Base-by-base conservation (phyloP, 2,329 filamentous ascomycete genomes). In the Fusarium mundagurra region DNA sequence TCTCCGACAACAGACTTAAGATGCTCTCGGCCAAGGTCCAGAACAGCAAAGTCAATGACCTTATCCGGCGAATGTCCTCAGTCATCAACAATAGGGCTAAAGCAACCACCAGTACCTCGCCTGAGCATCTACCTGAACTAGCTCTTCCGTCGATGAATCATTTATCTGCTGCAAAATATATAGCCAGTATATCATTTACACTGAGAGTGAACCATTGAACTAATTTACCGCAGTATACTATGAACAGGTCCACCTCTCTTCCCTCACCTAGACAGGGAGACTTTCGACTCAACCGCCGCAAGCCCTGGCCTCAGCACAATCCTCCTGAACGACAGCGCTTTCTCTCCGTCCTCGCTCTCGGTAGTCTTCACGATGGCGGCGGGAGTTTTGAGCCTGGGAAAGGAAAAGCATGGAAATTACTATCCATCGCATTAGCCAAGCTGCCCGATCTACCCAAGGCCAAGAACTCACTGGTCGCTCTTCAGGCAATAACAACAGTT, bases 361-460 rank as follows among this genome's bases (percentile, higher is more conserved):
- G 75, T 4, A 76, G 75, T 34, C 58, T 76, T 6, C 51, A 73
- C 12, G 69, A 66, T 5, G 71, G 73, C 0, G 73, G 73, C 2
- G 75, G 75, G 0, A 73, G 67, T 38, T 77, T 77, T 18, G 75
- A 77, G 13, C 71, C 75, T 14, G 75, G 75, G 1, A 76, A 76
- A 8, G 75, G 75, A 29, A 61, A 60, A 1, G 75, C 75, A 3
- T 77, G 75, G 75, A 54, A 75, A 6, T 14, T 77, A 0, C 74
- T 77, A 20, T 77, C 68, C 1, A 38, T 76, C 9, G 63, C 75
- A n/a, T 22, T 77, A 3, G 47, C 62, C 4, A 38, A 68, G 3
- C 51, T 76, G 1, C 73, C 71, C 2, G 41, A 62, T 14, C 31
- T 77, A 4, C 45, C 54, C 3, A 68, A 69, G 29, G 51, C 64